phyloP scores from a whole-genome alignment of 371 early-diverging fungal species.

The Apophysomyces elegans region DNA sequence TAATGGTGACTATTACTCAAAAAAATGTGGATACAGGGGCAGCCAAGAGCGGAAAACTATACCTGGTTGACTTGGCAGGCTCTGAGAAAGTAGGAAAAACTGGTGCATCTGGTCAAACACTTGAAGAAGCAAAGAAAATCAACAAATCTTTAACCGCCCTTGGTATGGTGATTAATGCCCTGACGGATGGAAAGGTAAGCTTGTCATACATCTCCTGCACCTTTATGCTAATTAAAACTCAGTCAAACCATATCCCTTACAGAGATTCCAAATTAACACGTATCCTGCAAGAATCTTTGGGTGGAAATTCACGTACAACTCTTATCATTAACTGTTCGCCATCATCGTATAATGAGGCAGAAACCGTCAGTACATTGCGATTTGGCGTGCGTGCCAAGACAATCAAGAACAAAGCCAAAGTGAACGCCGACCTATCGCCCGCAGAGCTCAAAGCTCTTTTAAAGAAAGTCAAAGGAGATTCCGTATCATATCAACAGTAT shows the following conservation, averaged over 20 bases:
- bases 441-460: constrained; percentile 90
- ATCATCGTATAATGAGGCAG: constrained; percentile 68
- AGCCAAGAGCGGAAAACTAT: constrained; percentile 74
- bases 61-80: constrained; percentile 94
- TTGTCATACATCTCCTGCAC: neutral
- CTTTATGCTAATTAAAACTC: constrained; percentile 6
- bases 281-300: constrained; percentile 84
- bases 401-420: constrained; percentile 92
- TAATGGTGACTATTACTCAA: constrained; percentile 86
- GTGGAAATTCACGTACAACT: constrained; percentile 80
- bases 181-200: constrained; percentile 85
- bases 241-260: constrained; percentile 77
- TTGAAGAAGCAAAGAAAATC: constrained; percentile 99
- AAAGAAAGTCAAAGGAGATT: constrained; percentile 83
- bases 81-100: constrained; percentile 96
- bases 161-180: constrained; percentile 98
- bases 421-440: constrained; percentile 91
- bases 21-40: constrained; percentile 84
- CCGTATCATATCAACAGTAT: constrained; percentile 77
- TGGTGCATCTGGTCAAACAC: constrained; percentile 95
- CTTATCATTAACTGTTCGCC: constrained; percentile 87
- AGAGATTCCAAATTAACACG: constrained; percentile 94
- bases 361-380: constrained; percentile 84
- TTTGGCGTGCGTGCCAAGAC: constrained; percentile 85
- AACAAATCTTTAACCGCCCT: constrained; percentile 97